phyloP scores from a whole-genome alignment of 148 eudicot species.

The Persicaria maculosa region DNA sequence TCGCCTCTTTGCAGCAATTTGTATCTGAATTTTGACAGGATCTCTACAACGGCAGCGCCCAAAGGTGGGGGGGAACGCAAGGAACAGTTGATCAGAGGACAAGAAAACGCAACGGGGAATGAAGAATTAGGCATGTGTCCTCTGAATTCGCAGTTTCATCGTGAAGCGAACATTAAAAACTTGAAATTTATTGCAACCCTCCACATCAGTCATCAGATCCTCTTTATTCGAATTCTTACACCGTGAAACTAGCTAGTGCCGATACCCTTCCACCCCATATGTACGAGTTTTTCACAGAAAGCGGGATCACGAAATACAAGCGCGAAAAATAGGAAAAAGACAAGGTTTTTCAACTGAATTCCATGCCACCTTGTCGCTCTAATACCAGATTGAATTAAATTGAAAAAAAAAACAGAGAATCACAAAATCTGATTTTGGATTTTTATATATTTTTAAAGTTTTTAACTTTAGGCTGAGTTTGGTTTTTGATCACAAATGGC shows the following conservation, averaged over 20 bases:
- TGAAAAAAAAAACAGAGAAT: too few relatives aligned
- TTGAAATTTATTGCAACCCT: not conserved
- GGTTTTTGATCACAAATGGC: too few relatives aligned
- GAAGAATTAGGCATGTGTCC: not conserved
- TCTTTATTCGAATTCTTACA: not conserved
- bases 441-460: too few relatives aligned
- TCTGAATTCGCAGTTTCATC: not conserved
- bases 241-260: too few relatives aligned
- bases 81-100: not conserved
- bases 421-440: too few relatives aligned
- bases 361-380: too few relatives aligned
- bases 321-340: not conserved
- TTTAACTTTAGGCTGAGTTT: too few relatives aligned
- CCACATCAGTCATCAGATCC: not conserved
- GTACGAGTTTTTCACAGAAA: not conserved
- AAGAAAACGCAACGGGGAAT: not conserved
- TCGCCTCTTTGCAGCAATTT: too few relatives aligned
- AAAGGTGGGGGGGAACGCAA: not conserved
- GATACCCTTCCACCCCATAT: too few relatives aligned
- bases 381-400: too few relatives aligned
- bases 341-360: too few relatives aligned
- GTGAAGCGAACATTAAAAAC: not conserved
- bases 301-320: not conserved
- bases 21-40: not conserved
- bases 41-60: conserved; percentile 1